Conservation (phyloP, 257 asterid species). For the Verbena officinalis region DNA sequence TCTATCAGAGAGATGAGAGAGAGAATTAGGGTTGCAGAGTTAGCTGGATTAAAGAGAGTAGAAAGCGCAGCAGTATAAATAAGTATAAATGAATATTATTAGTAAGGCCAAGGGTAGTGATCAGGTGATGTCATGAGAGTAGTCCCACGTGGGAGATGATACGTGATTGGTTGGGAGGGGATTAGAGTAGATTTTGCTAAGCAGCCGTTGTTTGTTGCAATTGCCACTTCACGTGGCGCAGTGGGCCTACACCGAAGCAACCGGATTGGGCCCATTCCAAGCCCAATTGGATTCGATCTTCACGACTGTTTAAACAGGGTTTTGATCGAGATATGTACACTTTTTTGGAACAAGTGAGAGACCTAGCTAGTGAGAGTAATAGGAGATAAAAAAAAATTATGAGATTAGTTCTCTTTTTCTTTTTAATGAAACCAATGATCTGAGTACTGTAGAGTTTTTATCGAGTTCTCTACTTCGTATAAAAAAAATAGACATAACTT, state of each 20-base stretch:
- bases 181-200: constrained; percentile 52
- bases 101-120: constrained; percentile 1
- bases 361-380: too few relatives aligned
- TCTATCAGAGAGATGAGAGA: background rate
- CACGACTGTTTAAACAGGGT: background rate
- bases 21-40: background rate
- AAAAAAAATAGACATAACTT: too few relatives aligned
- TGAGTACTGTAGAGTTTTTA: too few relatives aligned
- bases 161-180: constrained; percentile 63
- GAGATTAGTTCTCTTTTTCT: too few relatives aligned
- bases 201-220: background rate
- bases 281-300: background rate
- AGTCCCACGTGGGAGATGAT: constrained; percentile 66
- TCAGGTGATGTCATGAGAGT: constrained; percentile 33
- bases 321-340: too few relatives aligned
- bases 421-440: too few relatives aligned
- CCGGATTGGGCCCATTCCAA: constrained; percentile 11
- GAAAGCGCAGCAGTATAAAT: background rate
- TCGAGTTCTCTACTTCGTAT: too few relatives aligned
- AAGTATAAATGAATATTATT: background rate
- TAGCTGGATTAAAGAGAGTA: background rate
- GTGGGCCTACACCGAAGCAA: constrained; percentile 9
- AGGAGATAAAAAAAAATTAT: too few relatives aligned
- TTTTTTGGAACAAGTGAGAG: too few relatives aligned
- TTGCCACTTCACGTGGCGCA: constrained; percentile 34